Evolutionary conservation across 805 yeast species (phyloP).

Genomic region (Nakazawaea wyomingensis): DNA sequence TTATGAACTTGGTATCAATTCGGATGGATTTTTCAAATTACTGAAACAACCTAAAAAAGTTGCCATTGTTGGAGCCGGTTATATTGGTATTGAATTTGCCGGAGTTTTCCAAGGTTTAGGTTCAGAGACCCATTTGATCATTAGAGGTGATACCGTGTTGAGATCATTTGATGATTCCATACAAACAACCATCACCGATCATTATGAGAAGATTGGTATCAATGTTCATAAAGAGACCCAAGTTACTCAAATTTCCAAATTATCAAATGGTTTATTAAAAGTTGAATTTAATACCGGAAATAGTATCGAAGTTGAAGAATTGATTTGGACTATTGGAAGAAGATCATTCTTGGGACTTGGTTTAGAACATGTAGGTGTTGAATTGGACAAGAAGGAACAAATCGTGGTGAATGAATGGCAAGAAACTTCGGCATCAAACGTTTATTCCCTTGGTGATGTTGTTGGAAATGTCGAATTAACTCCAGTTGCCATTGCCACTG

Average conservation of each 20-base stretch:
- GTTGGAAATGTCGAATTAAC: conserved; percentile 91
- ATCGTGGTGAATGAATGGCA: conserved; percentile 85
- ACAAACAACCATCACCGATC: conserved; percentile 72
- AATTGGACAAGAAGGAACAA: conserved; percentile 54
- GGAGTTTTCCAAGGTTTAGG: conserved; percentile 92
- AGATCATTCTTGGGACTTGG: conserved; percentile 69
- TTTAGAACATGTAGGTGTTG: conserved; percentile 69
- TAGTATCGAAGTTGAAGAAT: conserved; percentile 62
- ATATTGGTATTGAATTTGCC: conserved; percentile 92
- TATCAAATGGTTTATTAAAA: conserved; percentile 43
- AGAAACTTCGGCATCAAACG: conserved; percentile 62
- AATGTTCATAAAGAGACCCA: conserved; percentile 67
- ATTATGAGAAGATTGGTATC: conserved; percentile 77
- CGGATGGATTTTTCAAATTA: conserved; percentile 87
- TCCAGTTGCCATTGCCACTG: conserved; percentile 98
- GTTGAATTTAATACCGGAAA: conserved; percentile 39
- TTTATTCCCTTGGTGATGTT: conserved; percentile 91
- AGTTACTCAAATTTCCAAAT: conserved; percentile 42
- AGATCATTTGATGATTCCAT: conserved; percentile 83
- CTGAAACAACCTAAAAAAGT: conserved; percentile 84
- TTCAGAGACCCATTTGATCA: conserved; percentile 77
- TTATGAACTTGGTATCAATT: conserved; percentile 73
- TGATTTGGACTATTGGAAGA: conserved; percentile 96
- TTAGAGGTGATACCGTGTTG: conserved; percentile 87
- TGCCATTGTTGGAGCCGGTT: conserved; percentile 96